phyloP scores from a whole-genome alignment of 75 land plant species.

The Picea glauca region DNA sequence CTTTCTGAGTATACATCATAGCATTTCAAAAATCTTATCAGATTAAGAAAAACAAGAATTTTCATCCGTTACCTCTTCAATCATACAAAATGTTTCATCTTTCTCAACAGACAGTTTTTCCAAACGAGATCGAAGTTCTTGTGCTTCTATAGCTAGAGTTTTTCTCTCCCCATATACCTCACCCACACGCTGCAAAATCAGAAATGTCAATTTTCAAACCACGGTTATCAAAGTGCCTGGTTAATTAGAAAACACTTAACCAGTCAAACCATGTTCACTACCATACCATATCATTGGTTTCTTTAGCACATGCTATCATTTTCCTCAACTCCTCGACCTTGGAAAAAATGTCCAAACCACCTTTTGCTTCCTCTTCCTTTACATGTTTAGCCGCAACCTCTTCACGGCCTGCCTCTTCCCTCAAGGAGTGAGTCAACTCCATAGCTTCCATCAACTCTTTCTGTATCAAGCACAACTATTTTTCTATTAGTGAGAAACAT shows the following conservation, averaged over 20 bases:
- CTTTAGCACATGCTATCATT: constrained; percentile 54
- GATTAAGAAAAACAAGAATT: neutral
- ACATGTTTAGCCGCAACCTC: constrained; percentile 59
- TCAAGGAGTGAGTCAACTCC: neutral
- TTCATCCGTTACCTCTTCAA: constrained; percentile 48
- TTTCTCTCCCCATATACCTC: constrained; percentile 91
- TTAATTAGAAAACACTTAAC: neutral
- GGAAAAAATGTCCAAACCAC: constrained; percentile 41
- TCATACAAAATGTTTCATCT: constrained; percentile 45
- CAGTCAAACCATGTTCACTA: constrained; percentile 10
- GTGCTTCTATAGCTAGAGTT: constrained; percentile 77
- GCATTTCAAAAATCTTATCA: neutral
- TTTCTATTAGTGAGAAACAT: neutral
- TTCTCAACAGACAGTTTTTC: constrained; percentile 53
- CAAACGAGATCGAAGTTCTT: constrained; percentile 78
- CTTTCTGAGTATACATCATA: neutral
- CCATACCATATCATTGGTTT: constrained; percentile 86
- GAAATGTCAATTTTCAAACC: neutral
- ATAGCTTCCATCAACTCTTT: constrained; percentile 41
- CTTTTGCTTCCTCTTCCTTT: constrained; percentile 49
- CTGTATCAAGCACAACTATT: neutral
- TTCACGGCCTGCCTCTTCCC: constrained; percentile 42
- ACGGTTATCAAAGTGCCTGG: neutral
- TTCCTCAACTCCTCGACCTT: constrained; percentile 57
- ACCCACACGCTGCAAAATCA: constrained; percentile 66